Evolutionary conservation across 345 rosid species (phyloP).

Genomic region (Clausena lansium): DNA sequence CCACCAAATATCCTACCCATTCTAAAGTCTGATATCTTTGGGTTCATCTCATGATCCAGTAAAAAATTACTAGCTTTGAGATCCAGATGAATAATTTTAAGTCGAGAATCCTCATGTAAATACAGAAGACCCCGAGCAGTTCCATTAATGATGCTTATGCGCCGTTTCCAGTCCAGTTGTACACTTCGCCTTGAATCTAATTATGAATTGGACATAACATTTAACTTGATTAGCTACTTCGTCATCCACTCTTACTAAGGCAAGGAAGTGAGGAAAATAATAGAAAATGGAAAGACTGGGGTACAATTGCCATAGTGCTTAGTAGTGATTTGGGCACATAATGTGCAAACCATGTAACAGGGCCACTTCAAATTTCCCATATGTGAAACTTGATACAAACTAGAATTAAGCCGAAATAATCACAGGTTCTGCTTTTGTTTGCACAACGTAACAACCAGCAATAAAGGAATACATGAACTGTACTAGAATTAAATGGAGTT

Average conservation of each 20-base stretch:
- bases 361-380: too few relatives aligned
- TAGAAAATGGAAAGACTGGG: too few relatives aligned
- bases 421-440: too few relatives aligned
- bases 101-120: constrained; percentile 42
- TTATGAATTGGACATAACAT: background rate
- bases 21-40: background rate
- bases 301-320: too few relatives aligned
- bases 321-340: too few relatives aligned
- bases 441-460: too few relatives aligned
- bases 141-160: constrained; percentile 32
- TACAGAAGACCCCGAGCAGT: constrained; percentile 35
- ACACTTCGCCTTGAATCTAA: constrained; percentile 1
- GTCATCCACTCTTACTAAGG: too few relatives aligned
- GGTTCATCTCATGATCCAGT: background rate
- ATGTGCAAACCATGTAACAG: background rate
- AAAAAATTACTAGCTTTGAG: constrained; percentile 23
- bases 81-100: constrained; percentile 32
- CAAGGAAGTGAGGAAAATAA: too few relatives aligned
- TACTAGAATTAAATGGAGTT: too few relatives aligned
- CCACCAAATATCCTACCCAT: constrained; percentile 3
- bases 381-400: too few relatives aligned
- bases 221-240: background rate
- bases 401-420: too few relatives aligned
- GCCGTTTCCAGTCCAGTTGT: constrained; percentile 22
- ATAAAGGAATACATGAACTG: too few relatives aligned